Evolutionary conservation across 192 early-diverging fungal species (phyloP).

Genomic region (Linnemannia elongata): DNA sequence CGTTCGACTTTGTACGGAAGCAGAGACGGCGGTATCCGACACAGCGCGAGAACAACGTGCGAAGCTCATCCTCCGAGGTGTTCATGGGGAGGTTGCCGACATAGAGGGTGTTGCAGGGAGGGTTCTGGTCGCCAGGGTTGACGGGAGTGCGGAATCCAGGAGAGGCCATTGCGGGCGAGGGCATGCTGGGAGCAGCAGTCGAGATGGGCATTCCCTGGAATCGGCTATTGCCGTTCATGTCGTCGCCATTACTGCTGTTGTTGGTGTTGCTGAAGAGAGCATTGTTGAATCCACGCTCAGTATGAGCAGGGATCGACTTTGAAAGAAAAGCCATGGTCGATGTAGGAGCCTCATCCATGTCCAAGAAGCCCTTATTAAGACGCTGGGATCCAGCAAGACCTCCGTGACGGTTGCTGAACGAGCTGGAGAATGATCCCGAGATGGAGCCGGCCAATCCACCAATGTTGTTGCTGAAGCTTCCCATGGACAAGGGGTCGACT

Average conservation of each 20-base stretch:
- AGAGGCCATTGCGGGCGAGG: slow-evolving; percentile 59
- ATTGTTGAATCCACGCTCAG: slow-evolving; percentile 62
- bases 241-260: slow-evolving; percentile 54
- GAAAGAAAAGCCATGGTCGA: slow-evolving; percentile 60
- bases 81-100: slow-evolving; percentile 95
- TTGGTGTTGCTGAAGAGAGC: slow-evolving; percentile 61
- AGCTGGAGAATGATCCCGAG: slow-evolving; percentile 50
- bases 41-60: slow-evolving; percentile 82
- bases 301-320: slow-evolving; percentile 63
- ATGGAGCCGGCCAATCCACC: slow-evolving; percentile 50
- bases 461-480: slow-evolving; percentile 52
- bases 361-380: slow-evolving; percentile 59
- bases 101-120: slow-evolving; percentile 99
- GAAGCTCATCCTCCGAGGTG: slow-evolving; percentile 92
- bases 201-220: slow-evolving; percentile 62
- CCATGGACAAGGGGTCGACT: slow-evolving; percentile 54
- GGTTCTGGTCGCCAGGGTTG: slow-evolving; percentile 92
- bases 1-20: slow-evolving; percentile 89
- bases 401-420: slow-evolving; percentile 42
- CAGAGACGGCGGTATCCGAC: slow-evolving; percentile 92
- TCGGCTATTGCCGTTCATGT: slow-evolving; percentile 51
- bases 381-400: slow-evolving; percentile 55
- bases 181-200: slow-evolving; percentile 52
- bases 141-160: slow-evolving; percentile 65
- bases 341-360: slow-evolving; percentile 42